phyloP scores from a whole-genome alignment of 2,329 filamentous ascomycete genomes.

The Colletotrichum australisinense region DNA sequence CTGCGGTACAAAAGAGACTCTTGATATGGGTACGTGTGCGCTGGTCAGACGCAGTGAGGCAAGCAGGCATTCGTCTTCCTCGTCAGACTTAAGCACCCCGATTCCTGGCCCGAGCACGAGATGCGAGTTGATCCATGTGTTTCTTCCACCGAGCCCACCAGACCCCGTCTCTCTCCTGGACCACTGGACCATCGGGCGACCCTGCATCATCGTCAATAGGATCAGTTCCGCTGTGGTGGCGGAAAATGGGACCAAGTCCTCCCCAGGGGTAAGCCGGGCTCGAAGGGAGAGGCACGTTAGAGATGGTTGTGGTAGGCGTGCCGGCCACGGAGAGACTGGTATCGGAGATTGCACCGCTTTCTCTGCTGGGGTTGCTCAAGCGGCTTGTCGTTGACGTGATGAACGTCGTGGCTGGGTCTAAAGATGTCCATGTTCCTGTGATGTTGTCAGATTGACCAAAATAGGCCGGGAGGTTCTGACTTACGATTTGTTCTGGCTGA shows the following conservation, averaged over 20 bases:
- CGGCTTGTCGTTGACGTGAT: conserved; percentile 28
- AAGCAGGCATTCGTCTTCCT: no score
- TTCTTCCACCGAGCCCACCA: conserved; percentile 29
- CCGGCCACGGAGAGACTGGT: not conserved
- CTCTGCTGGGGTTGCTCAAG: not conserved
- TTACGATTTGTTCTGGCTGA: not conserved
- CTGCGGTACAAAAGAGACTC: not conserved
- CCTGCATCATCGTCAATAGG: conserved; percentile 15
- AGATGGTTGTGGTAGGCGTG: conserved; percentile 24
- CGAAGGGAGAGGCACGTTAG: conserved; percentile 39
- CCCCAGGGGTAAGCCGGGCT: conserved; percentile 51
- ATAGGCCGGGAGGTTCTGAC: not conserved
- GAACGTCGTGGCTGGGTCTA: conserved; percentile 14
- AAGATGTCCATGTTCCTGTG: conserved; percentile 2
- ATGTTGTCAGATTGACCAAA: not conserved
- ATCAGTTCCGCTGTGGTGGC: conserved; percentile 45
- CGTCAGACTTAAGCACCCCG: not conserved
- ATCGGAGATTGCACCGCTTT: not conserved
- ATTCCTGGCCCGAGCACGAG: not conserved
- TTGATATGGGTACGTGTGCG: not conserved
- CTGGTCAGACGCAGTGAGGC: not conserved
- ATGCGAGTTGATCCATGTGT: not conserved
- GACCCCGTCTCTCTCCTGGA: not conserved
- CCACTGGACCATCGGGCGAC: not conserved
- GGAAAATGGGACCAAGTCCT: conserved; percentile 48